Evolutionary conservation across 768 basidiomycete species (phyloP).

Genomic region (Amanita fuliginea): DNA sequence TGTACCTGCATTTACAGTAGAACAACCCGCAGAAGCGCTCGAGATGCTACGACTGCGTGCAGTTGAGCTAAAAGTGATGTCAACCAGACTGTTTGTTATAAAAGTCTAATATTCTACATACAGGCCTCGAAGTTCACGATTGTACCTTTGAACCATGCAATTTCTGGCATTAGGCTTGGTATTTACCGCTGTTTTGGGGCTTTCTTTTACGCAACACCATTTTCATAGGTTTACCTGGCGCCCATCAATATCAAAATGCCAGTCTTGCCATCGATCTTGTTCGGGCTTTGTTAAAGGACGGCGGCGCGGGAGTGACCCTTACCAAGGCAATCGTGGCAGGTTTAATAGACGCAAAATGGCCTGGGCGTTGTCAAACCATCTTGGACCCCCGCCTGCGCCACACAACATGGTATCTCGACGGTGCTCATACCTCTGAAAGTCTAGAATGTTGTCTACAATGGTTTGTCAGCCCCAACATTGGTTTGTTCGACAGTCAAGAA

Average conservation of each 20-base stretch:
- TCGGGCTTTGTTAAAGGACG: constrained; percentile 44
- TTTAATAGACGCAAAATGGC: constrained; percentile 71
- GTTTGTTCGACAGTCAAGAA: constrained; percentile 21
- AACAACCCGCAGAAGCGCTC: constrained; percentile 62
- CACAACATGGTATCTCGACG: constrained; percentile 86
- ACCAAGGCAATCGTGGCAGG: constrained; percentile 47
- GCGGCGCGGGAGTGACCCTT: constrained; percentile 23
- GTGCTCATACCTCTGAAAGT: constrained; percentile 92
- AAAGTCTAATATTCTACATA: constrained; percentile 14
- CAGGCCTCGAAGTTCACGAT: constrained; percentile 64
- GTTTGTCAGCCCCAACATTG: constrained; percentile 60
- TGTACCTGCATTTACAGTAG: constrained; percentile 78
- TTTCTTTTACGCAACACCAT: not conserved
- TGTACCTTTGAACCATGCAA: constrained; percentile 37
- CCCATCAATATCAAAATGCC: constrained; percentile 84
- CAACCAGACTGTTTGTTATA: not conserved
- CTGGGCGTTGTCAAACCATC: constrained; percentile 88
- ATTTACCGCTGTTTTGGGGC: constrained; percentile 8
- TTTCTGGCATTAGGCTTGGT: constrained; percentile 57
- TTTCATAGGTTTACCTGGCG: constrained; percentile 65
- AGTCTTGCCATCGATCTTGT: constrained; percentile 71
- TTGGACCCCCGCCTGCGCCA: constrained; percentile 39
- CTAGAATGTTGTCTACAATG: constrained; percentile 80
- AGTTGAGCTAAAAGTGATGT: constrained; percentile 48
- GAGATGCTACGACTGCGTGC: constrained; percentile 60